phyloP scores from a whole-genome alignment of 768 basidiomycete genomes.

The Pluteus cervinus region DNA sequence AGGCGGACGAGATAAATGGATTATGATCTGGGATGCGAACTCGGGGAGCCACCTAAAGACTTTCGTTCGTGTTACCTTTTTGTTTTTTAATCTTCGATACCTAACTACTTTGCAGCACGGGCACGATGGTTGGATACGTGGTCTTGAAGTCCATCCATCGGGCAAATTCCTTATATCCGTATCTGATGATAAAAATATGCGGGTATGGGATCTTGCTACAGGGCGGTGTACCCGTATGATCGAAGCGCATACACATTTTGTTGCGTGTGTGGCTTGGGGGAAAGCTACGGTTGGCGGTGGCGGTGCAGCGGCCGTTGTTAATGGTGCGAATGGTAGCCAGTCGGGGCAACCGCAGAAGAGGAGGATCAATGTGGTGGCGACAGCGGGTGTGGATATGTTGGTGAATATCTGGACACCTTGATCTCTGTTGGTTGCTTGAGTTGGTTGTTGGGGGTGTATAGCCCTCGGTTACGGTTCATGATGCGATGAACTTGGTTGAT shows the following conservation, averaged over 20 bases:
- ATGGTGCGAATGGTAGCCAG: slow-evolving; percentile 18
- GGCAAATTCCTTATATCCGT: slow-evolving; percentile 90
- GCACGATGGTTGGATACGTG: slow-evolving; percentile 90
- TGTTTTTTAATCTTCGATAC: slow-evolving; percentile 4
- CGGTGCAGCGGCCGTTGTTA: slow-evolving; percentile 27
- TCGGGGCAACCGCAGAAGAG: slow-evolving; percentile 25
- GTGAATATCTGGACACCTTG: slow-evolving; percentile 62
- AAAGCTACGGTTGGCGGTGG: slow-evolving; percentile 42
- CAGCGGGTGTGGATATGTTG: slow-evolving; percentile 63
- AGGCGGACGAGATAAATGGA: slow-evolving; percentile 85
- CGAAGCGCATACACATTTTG: slow-evolving; percentile 83
- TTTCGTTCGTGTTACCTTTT: slow-evolving; percentile 43
- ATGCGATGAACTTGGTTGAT: no score
- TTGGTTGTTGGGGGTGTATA: no score
- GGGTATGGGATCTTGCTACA: slow-evolving; percentile 83
- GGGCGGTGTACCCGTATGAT: slow-evolving; percentile 84
- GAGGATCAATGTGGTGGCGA: slow-evolving; percentile 70
- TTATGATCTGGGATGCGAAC: slow-evolving; percentile 86
- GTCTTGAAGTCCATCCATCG: slow-evolving; percentile 82
- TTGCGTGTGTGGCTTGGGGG: slow-evolving; percentile 80
- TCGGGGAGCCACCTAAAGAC: slow-evolving; percentile 78
- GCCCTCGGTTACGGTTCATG: no score
- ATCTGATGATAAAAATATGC: slow-evolving; percentile 87
- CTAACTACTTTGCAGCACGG: slow-evolving; percentile 40
- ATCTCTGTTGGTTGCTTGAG: no score